These are phyloP conservation scores for Entomortierella beljakovae DNA, from an alignment of 192 early-diverging fungal genomes.

Conservation along the genomic window DNA sequence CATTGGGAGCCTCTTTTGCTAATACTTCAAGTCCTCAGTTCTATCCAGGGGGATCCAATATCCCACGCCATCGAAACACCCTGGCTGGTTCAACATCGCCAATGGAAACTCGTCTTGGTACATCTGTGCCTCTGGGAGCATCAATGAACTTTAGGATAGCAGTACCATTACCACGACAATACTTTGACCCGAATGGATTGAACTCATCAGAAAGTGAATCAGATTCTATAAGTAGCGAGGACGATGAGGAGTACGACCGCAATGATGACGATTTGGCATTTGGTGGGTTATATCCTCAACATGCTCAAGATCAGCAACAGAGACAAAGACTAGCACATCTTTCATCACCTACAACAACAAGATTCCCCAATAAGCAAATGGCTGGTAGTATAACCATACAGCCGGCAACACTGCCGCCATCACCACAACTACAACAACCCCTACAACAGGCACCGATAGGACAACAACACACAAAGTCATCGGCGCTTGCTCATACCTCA, in stretches of 20 bases:
- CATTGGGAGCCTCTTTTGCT: slow-evolving; percentile 9
- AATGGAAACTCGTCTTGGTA: slow-evolving; percentile 22
- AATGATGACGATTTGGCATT: slow-evolving; percentile 44
- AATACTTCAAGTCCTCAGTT: slow-evolving; percentile 1
- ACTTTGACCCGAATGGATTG: slow-evolving; percentile 23
- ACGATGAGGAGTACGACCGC: slow-evolving; percentile 41
- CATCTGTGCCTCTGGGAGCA: slow-evolving; percentile 32
- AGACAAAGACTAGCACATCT: background rate
- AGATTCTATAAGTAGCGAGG: slow-evolving; percentile 48
- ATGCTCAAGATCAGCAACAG: slow-evolving; percentile 7
- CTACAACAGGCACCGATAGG: slow-evolving; percentile 22
- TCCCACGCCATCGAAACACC: background rate
- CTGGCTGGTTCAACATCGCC: slow-evolving; percentile 18
- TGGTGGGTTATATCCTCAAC: slow-evolving; percentile 7
- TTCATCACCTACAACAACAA: background rate
- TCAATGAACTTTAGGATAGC: slow-evolving; percentile 51
- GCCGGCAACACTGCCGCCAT: background rate
- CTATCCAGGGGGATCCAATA: background rate
- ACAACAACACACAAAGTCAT: slow-evolving; percentile 6
- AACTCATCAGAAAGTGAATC: slow-evolving; percentile 48
- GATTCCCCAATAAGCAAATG: background rate
- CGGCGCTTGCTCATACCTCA: slow-evolving; percentile 50
- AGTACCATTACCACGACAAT: slow-evolving; percentile 34
- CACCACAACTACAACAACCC: slow-evolving; percentile 6
- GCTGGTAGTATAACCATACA: background rate